Conservation (phyloP, 257 asterid genomes). For the Solanum corneliomulleri region DNA sequence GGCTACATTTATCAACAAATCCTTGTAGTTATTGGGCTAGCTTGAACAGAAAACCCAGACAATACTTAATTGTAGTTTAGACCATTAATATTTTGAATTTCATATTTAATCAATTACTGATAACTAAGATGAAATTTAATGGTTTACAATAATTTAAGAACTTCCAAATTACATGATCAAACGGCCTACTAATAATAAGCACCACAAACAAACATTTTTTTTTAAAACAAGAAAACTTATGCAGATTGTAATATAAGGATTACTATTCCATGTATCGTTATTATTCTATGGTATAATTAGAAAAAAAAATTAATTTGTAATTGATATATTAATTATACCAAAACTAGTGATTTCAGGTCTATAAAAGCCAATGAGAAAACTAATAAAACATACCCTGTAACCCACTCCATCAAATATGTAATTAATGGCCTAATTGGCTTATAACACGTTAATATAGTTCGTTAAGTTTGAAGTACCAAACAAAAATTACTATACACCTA, state of each 20-base stretch:
- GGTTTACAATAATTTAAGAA: background rate
- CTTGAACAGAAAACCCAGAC: background rate
- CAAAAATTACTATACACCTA: background rate
- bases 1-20: background rate
- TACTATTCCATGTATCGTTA: background rate
- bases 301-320: too few relatives aligned
- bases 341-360: background rate
- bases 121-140: background rate
- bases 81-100: background rate
- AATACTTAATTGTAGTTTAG: background rate
- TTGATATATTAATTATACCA: background rate
- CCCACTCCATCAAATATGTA: background rate
- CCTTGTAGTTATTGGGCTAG: background rate
- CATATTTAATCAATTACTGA: background rate
- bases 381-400: background rate
- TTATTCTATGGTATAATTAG: background rate
- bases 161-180: background rate
- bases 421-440: background rate
- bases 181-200: background rate
- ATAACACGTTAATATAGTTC: background rate
- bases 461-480: background rate
- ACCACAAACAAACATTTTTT: background rate
- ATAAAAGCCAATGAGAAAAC: background rate
- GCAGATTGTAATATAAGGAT: background rate
- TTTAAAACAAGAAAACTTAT: accelerated